These are phyloP conservation scores for Coemansia sp. DNA, from an alignment of 371 early-diverging fungal genomes.

Conservation along the genomic window DNA sequence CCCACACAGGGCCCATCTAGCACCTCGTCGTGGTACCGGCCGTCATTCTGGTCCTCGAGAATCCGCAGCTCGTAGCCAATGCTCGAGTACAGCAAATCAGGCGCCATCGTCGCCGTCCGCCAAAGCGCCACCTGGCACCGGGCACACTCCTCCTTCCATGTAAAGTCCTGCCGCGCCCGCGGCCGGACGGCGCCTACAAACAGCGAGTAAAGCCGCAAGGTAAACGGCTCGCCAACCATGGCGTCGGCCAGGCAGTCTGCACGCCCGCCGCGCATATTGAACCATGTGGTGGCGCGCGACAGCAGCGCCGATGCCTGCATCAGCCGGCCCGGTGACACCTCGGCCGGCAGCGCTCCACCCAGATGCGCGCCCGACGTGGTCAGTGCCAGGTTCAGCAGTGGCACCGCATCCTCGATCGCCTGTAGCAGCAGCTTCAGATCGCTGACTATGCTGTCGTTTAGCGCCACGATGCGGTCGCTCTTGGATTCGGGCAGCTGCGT, in stretches of 20 bases:
- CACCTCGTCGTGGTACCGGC: slow-evolving; percentile 72
- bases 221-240: slow-evolving; percentile 46
- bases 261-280: neutral
- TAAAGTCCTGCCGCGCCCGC: slow-evolving; percentile 57
- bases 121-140: slow-evolving; percentile 52
- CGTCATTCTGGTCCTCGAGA: slow-evolving; percentile 66
- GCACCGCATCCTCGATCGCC: slow-evolving; percentile 65
- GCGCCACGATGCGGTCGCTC: neutral
- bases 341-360: slow-evolving; percentile 42
- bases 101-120: slow-evolving; percentile 17
- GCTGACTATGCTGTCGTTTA: slow-evolving; percentile 16
- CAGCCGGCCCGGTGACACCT: slow-evolving; percentile 54
- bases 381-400: slow-evolving; percentile 65
- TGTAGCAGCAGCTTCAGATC: slow-evolving; percentile 55
- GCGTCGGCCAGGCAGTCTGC: neutral
- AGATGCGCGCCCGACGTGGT: slow-evolving; percentile 55
- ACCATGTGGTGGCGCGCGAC: slow-evolving; percentile 13
- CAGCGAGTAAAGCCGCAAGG: slow-evolving; percentile 61
- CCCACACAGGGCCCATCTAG: slow-evolving; percentile 22
- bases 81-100: neutral
- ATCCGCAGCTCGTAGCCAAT: slow-evolving; percentile 55
- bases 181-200: slow-evolving; percentile 64
- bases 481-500: slow-evolving; percentile 3
- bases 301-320: slow-evolving; percentile 57
- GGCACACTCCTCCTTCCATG: slow-evolving; percentile 76